Evolutionary conservation across 495 filamentous ascomycete species (phyloP), one percentile per base, ranked within the genome.

Genomic region (Penicillium chermesinum): DNA sequence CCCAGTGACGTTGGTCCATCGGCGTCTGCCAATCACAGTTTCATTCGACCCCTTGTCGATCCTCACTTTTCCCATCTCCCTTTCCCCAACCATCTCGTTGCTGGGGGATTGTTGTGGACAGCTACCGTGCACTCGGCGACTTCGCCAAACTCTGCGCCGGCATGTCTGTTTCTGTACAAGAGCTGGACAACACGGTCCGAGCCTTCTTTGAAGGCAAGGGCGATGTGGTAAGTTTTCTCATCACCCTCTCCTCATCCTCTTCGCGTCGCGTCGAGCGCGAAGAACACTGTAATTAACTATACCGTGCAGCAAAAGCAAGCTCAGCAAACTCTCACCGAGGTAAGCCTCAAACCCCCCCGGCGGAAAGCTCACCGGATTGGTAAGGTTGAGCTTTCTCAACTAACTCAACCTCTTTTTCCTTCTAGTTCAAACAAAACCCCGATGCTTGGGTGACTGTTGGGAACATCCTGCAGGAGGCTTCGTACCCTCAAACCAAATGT

Each of bases 361-460:
- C 25, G 30, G 38, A 16, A 50, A 30, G 25, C 25, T 30, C n/a
- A n/a, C n/a, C n/a, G n/a, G n/a, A n/a, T n/a, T n/a, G n/a, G n/a
- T n/a, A n/a, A n/a, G n/a, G n/a, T n/a, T n/a, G n/a, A n/a, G n/a
- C n/a, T 38, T 14, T 16, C 21, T 4, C 14, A n/a, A 38, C 35
- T 18, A 21, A 27, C 34, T 22, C 15, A 40, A 39, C 44, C n/a
- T n/a, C n/a, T 20, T 8, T 35, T 3, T 1, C 41, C 17, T 2
- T 53, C 12, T 57, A 97, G 91, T 99, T 99, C 76, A 95, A 95
- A 66, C 91, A 97, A 72, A 93, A 96, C 57, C 90, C 90, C 32
- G 93, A 99, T 75, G 87, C 93, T 43, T 99, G 93, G 93, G 75
- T 96, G 43, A 78, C 95, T 64, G 93, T 96, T 52, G 93, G 96